Evolutionary conservation across 2,329 filamentous ascomycete species (phyloP).

Genomic region (Gaeumannomyces tritici): DNA sequence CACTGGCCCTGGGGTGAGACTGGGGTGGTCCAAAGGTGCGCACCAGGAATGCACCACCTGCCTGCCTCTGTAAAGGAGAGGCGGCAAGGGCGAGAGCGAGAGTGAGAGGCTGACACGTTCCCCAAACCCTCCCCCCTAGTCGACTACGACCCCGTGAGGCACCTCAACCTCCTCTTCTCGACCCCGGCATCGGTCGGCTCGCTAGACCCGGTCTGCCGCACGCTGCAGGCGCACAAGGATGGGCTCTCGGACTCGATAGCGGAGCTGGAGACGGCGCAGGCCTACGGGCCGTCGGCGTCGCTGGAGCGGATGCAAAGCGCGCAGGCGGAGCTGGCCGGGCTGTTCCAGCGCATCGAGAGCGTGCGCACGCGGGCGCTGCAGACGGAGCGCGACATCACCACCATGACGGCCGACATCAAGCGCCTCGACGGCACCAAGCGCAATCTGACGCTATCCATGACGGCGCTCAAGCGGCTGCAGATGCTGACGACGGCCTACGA

Average conservation of each 20-base stretch:
- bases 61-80: background rate
- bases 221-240: constrained; percentile 68
- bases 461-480: constrained; percentile 88
- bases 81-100: too few species aligned
- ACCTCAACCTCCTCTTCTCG: constrained; percentile 89
- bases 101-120: background rate
- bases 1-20: background rate
- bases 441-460: constrained; percentile 96
- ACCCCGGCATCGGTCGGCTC: constrained; percentile 78
- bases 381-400: constrained; percentile 92
- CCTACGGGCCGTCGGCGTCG: constrained; percentile 76
- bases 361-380: constrained; percentile 81
- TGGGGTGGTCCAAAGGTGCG: background rate
- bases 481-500: constrained; percentile 99
- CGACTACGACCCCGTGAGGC: constrained; percentile 61
- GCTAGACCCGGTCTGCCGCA: constrained; percentile 62
- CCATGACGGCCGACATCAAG: constrained; percentile 99
- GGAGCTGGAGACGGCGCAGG: constrained; percentile 65
- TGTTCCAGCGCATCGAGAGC: constrained; percentile 91
- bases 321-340: constrained; percentile 76
- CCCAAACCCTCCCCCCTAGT: background rate
- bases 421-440: constrained; percentile 91
- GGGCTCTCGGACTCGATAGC: constrained; percentile 72
- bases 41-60: background rate
- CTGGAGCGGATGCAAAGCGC: constrained; percentile 86